These are phyloP conservation scores for Leccinum pallidistipes DNA, from an alignment of 1,284 basidiomycete genomes.

Conservation along the genomic window DNA sequence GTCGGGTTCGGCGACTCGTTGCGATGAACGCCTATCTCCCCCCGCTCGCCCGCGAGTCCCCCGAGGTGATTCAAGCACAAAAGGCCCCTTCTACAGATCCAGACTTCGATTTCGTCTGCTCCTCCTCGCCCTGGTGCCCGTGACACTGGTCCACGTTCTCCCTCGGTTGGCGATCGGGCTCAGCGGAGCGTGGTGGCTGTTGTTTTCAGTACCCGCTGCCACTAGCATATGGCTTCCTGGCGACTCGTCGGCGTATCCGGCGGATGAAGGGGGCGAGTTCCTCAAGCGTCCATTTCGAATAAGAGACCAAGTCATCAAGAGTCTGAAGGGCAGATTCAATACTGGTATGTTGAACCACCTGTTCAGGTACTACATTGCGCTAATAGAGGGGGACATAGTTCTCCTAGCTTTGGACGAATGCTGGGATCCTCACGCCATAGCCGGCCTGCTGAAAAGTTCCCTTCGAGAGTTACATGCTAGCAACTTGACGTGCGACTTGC, in stretches of 20 bases:
- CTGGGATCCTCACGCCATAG: too few relatives aligned
- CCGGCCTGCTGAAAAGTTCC: too few relatives aligned
- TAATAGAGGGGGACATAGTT: too few relatives aligned
- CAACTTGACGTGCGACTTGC: too few relatives aligned
- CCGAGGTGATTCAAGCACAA: constrained; percentile 53
- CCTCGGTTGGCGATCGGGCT: too few relatives aligned
- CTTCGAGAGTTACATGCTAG: too few relatives aligned
- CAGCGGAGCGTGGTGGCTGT: constrained; percentile 78
- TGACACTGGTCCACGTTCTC: constrained; percentile 56
- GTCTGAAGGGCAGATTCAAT: too few relatives aligned
- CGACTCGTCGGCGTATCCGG: constrained; percentile 2
- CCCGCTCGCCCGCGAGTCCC: constrained; percentile 42
- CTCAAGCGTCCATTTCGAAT: constrained; percentile 43
- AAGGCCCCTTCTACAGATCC: constrained; percentile 26
- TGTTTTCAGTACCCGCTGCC: constrained; percentile 75
- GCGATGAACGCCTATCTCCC: constrained; percentile 64
- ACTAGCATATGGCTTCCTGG: constrained; percentile 60
- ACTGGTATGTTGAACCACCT: too few relatives aligned
- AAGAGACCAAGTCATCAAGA: constrained; percentile 22
- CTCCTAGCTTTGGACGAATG: too few relatives aligned
- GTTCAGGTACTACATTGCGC: too few relatives aligned
- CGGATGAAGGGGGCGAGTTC: constrained; percentile 1
- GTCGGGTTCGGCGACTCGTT: constrained; percentile 78
- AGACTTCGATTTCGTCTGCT: constrained; percentile 41
- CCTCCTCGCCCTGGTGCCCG: constrained; percentile 70